Conservation (phyloP, 2,329 filamentous ascomycete species). For the Neonectria hederae region DNA sequence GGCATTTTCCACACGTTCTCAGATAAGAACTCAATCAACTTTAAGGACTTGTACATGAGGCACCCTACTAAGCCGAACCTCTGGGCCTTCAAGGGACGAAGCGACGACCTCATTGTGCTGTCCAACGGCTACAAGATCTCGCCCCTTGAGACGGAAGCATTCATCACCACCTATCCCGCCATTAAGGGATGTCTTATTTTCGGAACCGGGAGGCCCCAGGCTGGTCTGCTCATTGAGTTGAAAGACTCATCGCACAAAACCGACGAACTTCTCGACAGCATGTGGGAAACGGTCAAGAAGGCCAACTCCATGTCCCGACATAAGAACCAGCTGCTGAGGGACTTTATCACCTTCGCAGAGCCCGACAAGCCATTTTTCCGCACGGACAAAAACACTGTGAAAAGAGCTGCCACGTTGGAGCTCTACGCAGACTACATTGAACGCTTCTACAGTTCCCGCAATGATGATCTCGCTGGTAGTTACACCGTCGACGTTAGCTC, state of each 20-base stretch:
- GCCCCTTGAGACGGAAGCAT: slow-evolving; percentile 43
- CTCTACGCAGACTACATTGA: slow-evolving; percentile 59
- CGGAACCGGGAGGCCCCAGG: slow-evolving; percentile 41
- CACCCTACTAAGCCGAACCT: slow-evolving; percentile 42
- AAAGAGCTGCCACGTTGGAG: slow-evolving; percentile 50
- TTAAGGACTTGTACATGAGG: slow-evolving; percentile 44
- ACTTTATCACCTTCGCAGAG: slow-evolving; percentile 53
- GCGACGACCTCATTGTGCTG: slow-evolving; percentile 44
- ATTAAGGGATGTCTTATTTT: slow-evolving; percentile 42
- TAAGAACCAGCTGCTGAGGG: slow-evolving; percentile 54
- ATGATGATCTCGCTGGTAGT: slow-evolving; percentile 17
- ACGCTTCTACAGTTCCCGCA: slow-evolving; percentile 50
- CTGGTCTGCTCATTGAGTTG: slow-evolving; percentile 42
- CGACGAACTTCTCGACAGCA: slow-evolving; percentile 49
- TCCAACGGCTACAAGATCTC: slow-evolving; percentile 47
- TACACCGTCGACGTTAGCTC: slow-evolving; percentile 37
- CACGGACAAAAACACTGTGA: slow-evolving; percentile 57
- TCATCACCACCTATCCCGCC: slow-evolving; percentile 39
- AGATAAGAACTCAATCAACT: slow-evolving; percentile 38
- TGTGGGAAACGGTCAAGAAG: slow-evolving; percentile 56
- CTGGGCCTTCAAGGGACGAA: slow-evolving; percentile 45
- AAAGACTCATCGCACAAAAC: slow-evolving; percentile 34
- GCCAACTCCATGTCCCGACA: slow-evolving; percentile 53
- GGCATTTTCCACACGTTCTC: slow-evolving; percentile 49
- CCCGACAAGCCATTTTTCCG: slow-evolving; percentile 54